Base-by-base conservation (phyloP, 2,329 filamentous ascomycete genomes). In the Incumbomyces delicatus region DNA sequence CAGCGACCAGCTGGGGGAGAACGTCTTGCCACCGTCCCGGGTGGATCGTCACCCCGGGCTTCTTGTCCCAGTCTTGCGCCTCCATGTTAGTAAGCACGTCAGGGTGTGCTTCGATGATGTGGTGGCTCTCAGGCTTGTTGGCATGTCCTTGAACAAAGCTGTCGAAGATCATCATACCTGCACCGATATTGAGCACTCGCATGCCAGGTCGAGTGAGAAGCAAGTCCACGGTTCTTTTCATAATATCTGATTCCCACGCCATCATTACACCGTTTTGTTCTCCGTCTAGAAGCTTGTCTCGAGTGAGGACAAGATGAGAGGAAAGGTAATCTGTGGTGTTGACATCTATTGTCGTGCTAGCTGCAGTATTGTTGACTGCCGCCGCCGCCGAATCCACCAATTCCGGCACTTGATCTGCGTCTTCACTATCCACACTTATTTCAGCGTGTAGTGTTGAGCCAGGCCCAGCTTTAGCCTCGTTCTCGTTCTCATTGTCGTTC, bases 91-190 rank as follows among this genome's bases (percentile, higher is more conserved):
- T 72, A 27, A 92, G 72, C 2, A 94, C 86, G 44, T 78, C 78
- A 0, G 85, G 81, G 60, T 94, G 87, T 1, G 87, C 87, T 65
- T 94, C 87, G 60, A 94, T 76, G 58, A 94, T 87, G 65, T 94
- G 87, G 62, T 94, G 87, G 6, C 73, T 70, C 0, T 77, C 67
- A 0, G 87, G 87, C 14, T 72, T 69, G 14, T 81, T 80, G 10
- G 73, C 75, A 36, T 55, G 49, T 8, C 46, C 38, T 50, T 83
- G 78, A 56, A 94, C 85, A 65, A 88, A 80, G 42, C 71, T 71
- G 61, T 94, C 87, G 45, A 94, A 76, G 49, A 94, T 94, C 36
- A 87, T 87, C 85, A 94, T 92, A 5, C 87, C 88, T 57, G 94
- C 89, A 5, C 88, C 88, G 48, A 94, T 80, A 61, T 94, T 94